Evolutionary conservation across 306 rosid genomes (phyloP), one percentile per base, ranked within the genome.

Genomic region (Glycine soja): DNA sequence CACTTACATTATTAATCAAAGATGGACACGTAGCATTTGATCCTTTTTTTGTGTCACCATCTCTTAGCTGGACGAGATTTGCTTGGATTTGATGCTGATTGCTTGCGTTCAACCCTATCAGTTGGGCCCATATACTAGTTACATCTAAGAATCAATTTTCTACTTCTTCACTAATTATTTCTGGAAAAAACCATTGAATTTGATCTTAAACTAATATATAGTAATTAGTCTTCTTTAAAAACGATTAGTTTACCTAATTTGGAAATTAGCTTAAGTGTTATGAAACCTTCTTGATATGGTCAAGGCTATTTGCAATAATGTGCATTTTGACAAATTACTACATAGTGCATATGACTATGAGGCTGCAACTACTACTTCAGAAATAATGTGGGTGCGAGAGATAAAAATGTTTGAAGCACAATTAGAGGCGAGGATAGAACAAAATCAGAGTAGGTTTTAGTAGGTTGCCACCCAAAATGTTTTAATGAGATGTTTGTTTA

Each of bases 61-160:
- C 91, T 76, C 82, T 83, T 75, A 47, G 86, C 89, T 88, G 88
- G 85, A 76, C 16, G 50, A 79, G 89, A 92, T 92, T 86, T 90
- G 16, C 40, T 77, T 46, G 47, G 91, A 90, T 92, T 78, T 83
- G 81, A 85, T 82, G 84, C 79, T 62, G 79, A 75, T 80, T 56
- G 71, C 64, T 51, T 32, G 66, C 57, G 18, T 47, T 38, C 66
- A 12, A 77, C 56, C 58, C 73, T 78, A 72, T 78, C 58, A 10
- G 64, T 65, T 75, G 85, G 81, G 81, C 62, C 72, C 81, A 62
- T 15, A 38, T 30, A n/a, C 54, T 24, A 9, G 13, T 53, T 74
- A 24, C 48, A 79, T 16, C 43, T 15, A 3, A 7, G 34, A 76
- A 72, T 68, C 61, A 51, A 5, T 50, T 15, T 61, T 74, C 38